Base-by-base conservation (phyloP, 2,329 filamentous ascomycete species). In the Sporothrix mexicana region DNA sequence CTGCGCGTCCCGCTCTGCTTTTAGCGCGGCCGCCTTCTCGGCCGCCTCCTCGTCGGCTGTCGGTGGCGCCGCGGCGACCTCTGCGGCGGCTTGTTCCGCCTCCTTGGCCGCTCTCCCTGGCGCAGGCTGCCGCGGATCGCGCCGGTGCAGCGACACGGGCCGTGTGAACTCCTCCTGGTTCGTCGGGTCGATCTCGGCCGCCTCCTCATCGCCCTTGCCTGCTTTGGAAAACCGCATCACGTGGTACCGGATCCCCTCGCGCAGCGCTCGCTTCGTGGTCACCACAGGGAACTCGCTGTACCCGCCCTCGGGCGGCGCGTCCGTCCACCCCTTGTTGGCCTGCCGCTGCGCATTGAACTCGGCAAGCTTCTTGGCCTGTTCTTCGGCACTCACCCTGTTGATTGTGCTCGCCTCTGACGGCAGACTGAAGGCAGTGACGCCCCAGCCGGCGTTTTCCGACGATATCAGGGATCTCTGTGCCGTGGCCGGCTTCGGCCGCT, bases 141-240 rank as follows among this genome's bases (percentile, higher is more conserved):
- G 92, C 75, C 96, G 91, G 79, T 98, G 95, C 51, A 99, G 84
- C 51, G 93, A 91, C 45, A 98, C 93, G 0, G 96, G 96, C 41
- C 94, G 90, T 20, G 93, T 92, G 79, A 98, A 99, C 69, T 97
- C 90, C 6, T 90, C 85, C 76, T 95, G 91, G 77, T 91, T 83
- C 36, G 85, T 85, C 1, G 89, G 88, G 78, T 98, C 91, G 74
- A 93, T 91, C 74, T 85, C 84, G 23, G 80, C 80, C 10, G 82
- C 78, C 66, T 74, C 76, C 12, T 78, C 74, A 61, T 89, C 83
- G n/a, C 79, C 83, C 75, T 85, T 86, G 77, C 90, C 90, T 69
- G 87, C 84, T 75, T 92, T 87, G 73, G 83, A 80, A 77, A 99
- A 90, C 77, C 93, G 91, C 85, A 97, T 95, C 75, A 97, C 88